Base-by-base conservation (phyloP, 345 rosid species). In the Aquilaria sinensis region DNA sequence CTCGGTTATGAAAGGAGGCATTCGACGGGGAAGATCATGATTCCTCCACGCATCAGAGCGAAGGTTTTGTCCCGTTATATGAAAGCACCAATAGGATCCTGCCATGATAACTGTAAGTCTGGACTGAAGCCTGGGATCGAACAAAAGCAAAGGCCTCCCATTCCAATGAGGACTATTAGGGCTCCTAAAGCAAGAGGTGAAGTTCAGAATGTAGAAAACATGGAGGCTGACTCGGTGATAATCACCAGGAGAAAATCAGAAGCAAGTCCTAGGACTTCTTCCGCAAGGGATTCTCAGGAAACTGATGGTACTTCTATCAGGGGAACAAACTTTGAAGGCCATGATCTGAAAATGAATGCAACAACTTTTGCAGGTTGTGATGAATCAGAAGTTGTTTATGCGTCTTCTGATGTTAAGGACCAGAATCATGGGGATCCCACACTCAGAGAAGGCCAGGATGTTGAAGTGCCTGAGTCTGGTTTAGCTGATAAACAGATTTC, bases 31-130 rank as follows among this genome's bases (percentile, higher is more conserved):
- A 67, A 60, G 12, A 58, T 80, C 15, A 67, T 63, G 16, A 32
- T 61, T 68, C 43, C 43, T 37, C 75, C 69, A 41, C 60, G 61
- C 12, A 62, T 68, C 33, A 76, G 71, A 60, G 62, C 53, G 57
- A 70, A 67, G 15, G 70, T 75, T 70, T 50, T 62, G 63, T 87
- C 97, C 0, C 87, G 86, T 34, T 92, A 89, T 64, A 90, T 79
- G n/a, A 79, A 78, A 51, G 61, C 81, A 74, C 77, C 77, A 16
- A 66, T 75, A 48, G 76, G 78, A 59, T 89, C 98, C n/a, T 84
- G 78, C 70, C 98, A 89, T 78, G 97, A 92, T 70, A 57, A 72
- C 51, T 92, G 98, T 73, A 92, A 92, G 72, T 83, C 71, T 32
- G 92, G 93, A 48, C 68, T 32, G 64, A 66, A 31, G 16, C 72